A percentile compares a stretch with the other conserved stretches of the same genome.
Conservation (phyloP, 2,329 filamentous ascomycete species). For the Xylaria sp. region DNA sequence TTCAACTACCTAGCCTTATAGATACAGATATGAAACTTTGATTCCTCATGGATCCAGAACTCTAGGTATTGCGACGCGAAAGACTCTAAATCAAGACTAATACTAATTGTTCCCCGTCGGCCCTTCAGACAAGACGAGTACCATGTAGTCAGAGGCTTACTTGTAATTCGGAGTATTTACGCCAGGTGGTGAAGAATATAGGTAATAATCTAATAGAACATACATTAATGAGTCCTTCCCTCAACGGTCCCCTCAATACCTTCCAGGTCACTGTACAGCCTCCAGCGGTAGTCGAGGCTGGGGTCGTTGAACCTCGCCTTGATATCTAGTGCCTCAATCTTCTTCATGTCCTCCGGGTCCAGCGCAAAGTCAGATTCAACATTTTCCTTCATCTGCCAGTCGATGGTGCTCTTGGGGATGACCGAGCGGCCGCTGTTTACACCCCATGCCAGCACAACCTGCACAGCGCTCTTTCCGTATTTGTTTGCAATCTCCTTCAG, state of each 20-base stretch:
- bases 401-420: constrained; percentile 42
- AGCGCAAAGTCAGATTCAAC: constrained; percentile 17
- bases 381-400: constrained; percentile 24
- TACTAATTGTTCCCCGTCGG: too few relatives aligned
- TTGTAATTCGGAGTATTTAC: too few relatives aligned
- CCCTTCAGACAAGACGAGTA: too few relatives aligned
- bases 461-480: constrained; percentile 37
- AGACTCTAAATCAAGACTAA: too few relatives aligned
- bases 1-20: too few relatives aligned
- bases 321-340: constrained; percentile 15
- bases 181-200: background rate
- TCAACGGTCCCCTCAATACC: constrained; percentile 6
- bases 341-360: constrained; percentile 13
- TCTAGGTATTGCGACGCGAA: too few relatives aligned
- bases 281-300: constrained; percentile 32
- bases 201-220: background rate
- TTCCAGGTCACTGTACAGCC: constrained; percentile 22
- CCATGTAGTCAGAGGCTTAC: too few relatives aligned
- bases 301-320: constrained; percentile 26
- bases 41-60: too few relatives aligned
- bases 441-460: constrained; percentile 41
- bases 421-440: constrained; percentile 37
- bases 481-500: constrained; percentile 32
- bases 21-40: too few relatives aligned
- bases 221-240: background rate